These are phyloP conservation scores for Penicillium canescens DNA, from an alignment of 495 filamentous ascomycete species.

Conservation along the genomic window DNA sequence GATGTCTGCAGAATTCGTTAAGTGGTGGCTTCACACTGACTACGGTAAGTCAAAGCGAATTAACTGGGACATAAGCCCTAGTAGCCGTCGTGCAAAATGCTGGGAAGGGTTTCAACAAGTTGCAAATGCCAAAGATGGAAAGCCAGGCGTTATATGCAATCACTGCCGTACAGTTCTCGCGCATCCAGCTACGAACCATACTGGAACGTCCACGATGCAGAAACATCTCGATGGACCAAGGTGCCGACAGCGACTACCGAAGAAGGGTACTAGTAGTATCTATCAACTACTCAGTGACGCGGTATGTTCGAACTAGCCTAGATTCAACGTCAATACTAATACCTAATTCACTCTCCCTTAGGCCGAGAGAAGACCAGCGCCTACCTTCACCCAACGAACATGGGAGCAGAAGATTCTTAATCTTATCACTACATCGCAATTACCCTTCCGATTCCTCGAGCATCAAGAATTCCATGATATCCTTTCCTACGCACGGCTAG, in stretches of 20 bases:
- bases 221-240: conserved; percentile 1
- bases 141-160: conserved; percentile 7
- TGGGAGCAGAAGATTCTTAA: too few relatives aligned
- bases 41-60: too few relatives aligned
- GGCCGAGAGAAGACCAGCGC: too few relatives aligned
- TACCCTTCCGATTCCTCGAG: too few relatives aligned
- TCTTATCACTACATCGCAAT: too few relatives aligned
- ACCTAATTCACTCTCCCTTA: too few relatives aligned
- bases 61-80: neutral
- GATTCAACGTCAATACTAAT: neutral
- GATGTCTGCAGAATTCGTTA: conserved; percentile 1
- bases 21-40: too few relatives aligned
- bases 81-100: neutral
- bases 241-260: neutral
- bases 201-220: neutral
- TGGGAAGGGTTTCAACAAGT: conserved; percentile 7
- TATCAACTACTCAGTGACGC: neutral
- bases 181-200: conserved; percentile 2
- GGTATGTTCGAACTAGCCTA: neutral
- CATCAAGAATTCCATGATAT: too few relatives aligned
- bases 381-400: too few relatives aligned
- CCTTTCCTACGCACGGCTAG: too few relatives aligned
- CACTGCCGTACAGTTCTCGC: neutral
- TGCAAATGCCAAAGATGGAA: conserved; percentile 3
- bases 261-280: neutral